Evolutionary conservation across 2,329 filamentous ascomycete species (phyloP).

Genomic region (Ramularia collo-cygni): DNA sequence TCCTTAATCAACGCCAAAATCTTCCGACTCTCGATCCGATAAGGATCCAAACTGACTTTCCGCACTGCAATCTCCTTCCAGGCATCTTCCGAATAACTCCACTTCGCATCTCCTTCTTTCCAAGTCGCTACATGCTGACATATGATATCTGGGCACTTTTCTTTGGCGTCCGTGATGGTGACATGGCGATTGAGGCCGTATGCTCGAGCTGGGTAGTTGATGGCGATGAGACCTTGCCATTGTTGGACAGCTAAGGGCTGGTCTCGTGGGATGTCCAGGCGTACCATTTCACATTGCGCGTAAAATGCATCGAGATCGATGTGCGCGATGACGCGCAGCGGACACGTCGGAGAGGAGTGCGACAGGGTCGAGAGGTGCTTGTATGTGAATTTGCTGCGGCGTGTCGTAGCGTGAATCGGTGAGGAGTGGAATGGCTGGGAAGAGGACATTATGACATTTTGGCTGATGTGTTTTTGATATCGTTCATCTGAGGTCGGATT

Average conservation of each 20-base stretch:
- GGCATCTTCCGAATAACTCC: conserved; percentile 83
- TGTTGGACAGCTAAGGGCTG: conserved; percentile 88
- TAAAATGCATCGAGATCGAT: conserved; percentile 98
- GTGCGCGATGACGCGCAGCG: conserved; percentile 80
- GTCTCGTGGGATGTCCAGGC: conserved; percentile 65
- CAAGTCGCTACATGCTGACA: conserved; percentile 92
- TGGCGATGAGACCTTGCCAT: conserved; percentile 89
- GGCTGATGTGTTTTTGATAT: too few species aligned
- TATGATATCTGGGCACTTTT: conserved; percentile 76
- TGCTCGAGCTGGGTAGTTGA: conserved; percentile 86
- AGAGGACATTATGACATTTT: conserved; percentile 17
- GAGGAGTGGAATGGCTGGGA: conserved; percentile 26
- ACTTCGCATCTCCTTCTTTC: conserved; percentile 83
- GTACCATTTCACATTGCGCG: conserved; percentile 84
- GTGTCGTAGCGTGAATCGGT: conserved; percentile 20
- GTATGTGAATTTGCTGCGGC: conserved; percentile 71
- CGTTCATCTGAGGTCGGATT: too few species aligned
- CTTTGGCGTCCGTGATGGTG: conserved; percentile 71
- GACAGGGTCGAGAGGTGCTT: conserved; percentile 73
- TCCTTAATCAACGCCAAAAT: conserved; percentile 77
- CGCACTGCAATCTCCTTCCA: conserved; percentile 72
- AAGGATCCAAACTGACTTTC: conserved; percentile 92
- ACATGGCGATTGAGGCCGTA: conserved; percentile 76
- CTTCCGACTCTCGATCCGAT: conserved; percentile 73
- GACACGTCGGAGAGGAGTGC: conserved; percentile 62